Percentiles rank a stretch among this genome's conserved stretches.
Evolutionary conservation across 805 yeast genomes (phyloP).

Genomic region (Lachancea waltii): DNA sequence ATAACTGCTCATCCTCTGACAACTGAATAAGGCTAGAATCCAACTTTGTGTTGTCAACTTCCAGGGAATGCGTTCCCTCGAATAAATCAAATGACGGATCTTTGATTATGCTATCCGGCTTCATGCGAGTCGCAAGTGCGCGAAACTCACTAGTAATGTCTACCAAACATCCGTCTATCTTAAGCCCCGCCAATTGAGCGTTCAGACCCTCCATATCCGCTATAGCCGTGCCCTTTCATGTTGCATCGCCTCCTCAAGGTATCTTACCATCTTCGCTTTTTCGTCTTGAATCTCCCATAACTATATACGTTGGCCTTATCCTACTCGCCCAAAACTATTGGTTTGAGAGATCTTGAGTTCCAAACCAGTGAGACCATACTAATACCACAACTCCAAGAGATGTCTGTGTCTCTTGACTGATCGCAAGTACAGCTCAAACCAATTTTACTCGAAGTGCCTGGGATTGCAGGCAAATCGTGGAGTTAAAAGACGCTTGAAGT

Average conservation of each 20-base stretch:
- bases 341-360: too few relatives aligned
- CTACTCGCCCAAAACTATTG: too few relatives aligned
- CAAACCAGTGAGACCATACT: background rate
- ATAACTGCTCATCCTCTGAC: slow-evolving; percentile 38
- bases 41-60: slow-evolving; percentile 59
- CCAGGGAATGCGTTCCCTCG: slow-evolving; percentile 86
- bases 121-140: slow-evolving; percentile 34
- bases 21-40: slow-evolving; percentile 69
- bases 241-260: background rate
- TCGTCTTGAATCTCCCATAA: background rate
- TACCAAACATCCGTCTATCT: slow-evolving; percentile 18
- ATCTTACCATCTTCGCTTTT: background rate
- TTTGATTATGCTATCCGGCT: slow-evolving; percentile 52
- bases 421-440: too few relatives aligned
- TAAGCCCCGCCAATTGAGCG: slow-evolving; percentile 6
- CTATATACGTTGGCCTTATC: background rate
- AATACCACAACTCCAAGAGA: too few relatives aligned
- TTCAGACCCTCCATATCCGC: slow-evolving; percentile 6
- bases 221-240: background rate
- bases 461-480: too few relatives aligned
- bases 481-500: too few relatives aligned
- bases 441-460: too few relatives aligned
- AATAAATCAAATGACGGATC: slow-evolving; percentile 56
- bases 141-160: slow-evolving; percentile 57
- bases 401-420: too few relatives aligned